Evolutionary conservation across 2,329 filamentous ascomycete genomes (phyloP), one percentile per base, ranked within the genome.

Genomic region (Apiospora aurea): DNA sequence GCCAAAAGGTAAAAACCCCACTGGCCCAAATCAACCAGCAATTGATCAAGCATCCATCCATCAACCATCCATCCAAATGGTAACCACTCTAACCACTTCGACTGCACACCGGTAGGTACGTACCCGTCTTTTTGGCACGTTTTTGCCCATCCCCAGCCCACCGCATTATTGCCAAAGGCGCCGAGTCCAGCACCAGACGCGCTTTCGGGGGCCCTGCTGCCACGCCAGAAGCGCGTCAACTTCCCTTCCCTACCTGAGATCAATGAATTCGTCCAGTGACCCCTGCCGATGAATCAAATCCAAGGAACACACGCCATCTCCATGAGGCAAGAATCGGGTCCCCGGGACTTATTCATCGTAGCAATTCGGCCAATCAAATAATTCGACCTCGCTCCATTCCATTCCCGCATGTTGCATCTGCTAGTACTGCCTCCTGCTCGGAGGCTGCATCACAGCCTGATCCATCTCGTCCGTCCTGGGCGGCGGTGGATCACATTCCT

Each of bases 291-390:
- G 26, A 29, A 29, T 29, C 26, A 1, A 29, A 29, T 29, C 26
- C 24, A 1, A 21, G 29, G 53, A 38, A 61, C 41, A 61, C 53
- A 61, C 53, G 53, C 16, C 53, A 61, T 61, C 29, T 64, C 34
- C 34, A 14, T 64, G 34, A n/a, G 18, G 57, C 18, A 61, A 61
- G 57, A 64, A 41, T 11, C n/a, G 57, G 57, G 57, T n/a, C 57
- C 34, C 7, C 57, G 57, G 57, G 34, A 41, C 34, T 24, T 64
- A 7, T n/a, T 16, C 26, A 21, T 64, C 57, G 34, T 64, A 64
- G 57, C 57, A 41, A 64, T 64, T 41, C 7, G n/a, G 29, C 57
- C 57, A 64, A 64, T 64, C 57, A 64, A 64, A 64, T 64, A 64
- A 64, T 64, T 64, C 57, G 2, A n/a, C 21, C 34, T 38, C 6